These are phyloP conservation scores for Globisporangium recalcitrans DNA, from an alignment of 352 stramenopile genomes.

Conservation along the genomic window DNA sequence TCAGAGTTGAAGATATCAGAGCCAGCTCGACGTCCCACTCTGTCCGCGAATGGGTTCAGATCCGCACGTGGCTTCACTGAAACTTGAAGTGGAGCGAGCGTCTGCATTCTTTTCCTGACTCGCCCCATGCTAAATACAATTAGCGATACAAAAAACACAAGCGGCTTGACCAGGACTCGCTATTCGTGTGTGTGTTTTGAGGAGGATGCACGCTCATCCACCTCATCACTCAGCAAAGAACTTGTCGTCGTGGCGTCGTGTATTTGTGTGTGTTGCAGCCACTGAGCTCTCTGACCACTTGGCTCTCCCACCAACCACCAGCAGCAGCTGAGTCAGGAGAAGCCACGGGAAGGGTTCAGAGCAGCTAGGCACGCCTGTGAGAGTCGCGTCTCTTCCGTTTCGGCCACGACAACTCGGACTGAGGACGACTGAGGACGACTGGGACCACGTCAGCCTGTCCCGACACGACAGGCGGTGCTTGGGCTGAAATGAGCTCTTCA, in stretches of 20 bases:
- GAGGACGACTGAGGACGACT: background rate
- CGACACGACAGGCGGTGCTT: background rate
- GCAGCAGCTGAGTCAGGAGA: background rate
- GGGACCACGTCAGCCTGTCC: background rate
- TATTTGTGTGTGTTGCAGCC: background rate
- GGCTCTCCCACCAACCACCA: background rate
- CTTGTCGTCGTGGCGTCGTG: background rate
- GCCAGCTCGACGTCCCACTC: background rate
- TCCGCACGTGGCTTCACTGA: background rate
- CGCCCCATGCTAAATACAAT: background rate
- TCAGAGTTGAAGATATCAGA: background rate
- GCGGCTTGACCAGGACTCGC: background rate
- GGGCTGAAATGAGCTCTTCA: background rate
- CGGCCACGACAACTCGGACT: background rate
- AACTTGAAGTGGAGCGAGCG: conserved; percentile 2
- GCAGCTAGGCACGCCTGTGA: conserved; percentile 3
- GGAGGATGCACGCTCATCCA: background rate
- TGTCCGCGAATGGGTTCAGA: conserved; percentile 4
- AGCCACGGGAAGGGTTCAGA: conserved; percentile 3
- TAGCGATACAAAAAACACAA: background rate
- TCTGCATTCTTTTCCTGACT: background rate
- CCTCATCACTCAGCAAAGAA: background rate
- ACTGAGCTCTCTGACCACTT: background rate
- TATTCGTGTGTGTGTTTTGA: background rate
- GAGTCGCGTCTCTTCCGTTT: background rate